These are phyloP conservation scores for Phaffomyces thermotolerans DNA, from an alignment of 805 yeast species.

Conservation along the genomic window DNA sequence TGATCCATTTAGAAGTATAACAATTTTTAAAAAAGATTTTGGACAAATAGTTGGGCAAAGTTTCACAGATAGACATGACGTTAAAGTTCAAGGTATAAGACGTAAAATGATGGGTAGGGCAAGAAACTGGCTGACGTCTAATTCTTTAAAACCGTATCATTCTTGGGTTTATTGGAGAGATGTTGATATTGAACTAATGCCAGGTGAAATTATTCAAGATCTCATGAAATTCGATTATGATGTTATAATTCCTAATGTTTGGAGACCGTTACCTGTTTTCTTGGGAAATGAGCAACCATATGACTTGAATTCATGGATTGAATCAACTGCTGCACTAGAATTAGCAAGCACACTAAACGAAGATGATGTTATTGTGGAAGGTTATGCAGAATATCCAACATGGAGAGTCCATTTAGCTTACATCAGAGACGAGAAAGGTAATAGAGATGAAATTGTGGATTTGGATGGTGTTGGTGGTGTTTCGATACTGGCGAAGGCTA, in stretches of 20 bases:
- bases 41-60: conserved; percentile 85
- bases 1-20: conserved; percentile 69
- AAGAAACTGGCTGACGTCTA: conserved; percentile 72
- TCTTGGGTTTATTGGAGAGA: conserved; percentile 93
- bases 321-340: conserved; percentile 67
- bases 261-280: conserved; percentile 95
- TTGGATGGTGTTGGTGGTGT: conserved; percentile 88
- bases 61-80: conserved; percentile 76
- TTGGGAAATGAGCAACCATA: conserved; percentile 90
- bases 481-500: conserved; percentile 68
- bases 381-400: conserved; percentile 81
- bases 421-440: conserved; percentile 52
- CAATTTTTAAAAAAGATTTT: conserved; percentile 75
- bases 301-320: conserved; percentile 95
- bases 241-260: conserved; percentile 79
- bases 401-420: conserved; percentile 81
- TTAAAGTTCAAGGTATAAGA: conserved; percentile 78
- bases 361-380: conserved; percentile 84
- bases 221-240: conserved; percentile 66
- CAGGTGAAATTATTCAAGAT: conserved; percentile 66
- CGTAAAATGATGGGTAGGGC: conserved; percentile 84
- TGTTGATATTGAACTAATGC: conserved; percentile 77
- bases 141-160: conserved; percentile 73
- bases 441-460: conserved; percentile 56
- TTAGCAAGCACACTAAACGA: conserved; percentile 59